Evolutionary conservation across 352 stramenopile species (phyloP), one percentile per base, ranked within the genome.

Genomic region (Pythium periplocum): DNA sequence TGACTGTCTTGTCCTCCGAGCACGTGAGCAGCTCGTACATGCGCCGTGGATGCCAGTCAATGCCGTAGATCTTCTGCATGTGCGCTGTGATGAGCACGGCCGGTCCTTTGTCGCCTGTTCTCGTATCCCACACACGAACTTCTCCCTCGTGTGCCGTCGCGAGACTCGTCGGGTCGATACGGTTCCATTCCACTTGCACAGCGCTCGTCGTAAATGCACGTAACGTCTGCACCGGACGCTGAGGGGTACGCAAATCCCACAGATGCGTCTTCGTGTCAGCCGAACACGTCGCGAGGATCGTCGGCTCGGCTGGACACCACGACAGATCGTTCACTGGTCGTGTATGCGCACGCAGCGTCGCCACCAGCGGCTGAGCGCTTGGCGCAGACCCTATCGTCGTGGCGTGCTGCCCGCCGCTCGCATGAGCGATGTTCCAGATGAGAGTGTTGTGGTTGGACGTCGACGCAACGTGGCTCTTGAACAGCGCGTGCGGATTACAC

Each of bases 1-100:
- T 90, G 55, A 94, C 81, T 2, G 71, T 90, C 64, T 88, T 87
- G 61, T 92, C 83, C 44, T 92, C 83, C 0, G 84, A 90, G 58
- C 82, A 93, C 51, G 84, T 94, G n/a, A 93, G 64, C 32, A 94
- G 64, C 51, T 94, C 81, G 34, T 92, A 73, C 68, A 75, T 69
- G 9, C 76, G 76, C 59, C 75, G 71, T 8, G 82, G 83, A 57
- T 91, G 82, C 84, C 84, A 94, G 57, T 92, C 82, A 4, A 94
- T 58, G 2, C 74, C 78, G 50, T 86, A 83, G 64, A 94, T 90
- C 57, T 86, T 87, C 43, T 94, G 83, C 77, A 90, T 87, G 54
- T 91, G 83, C 17, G 81, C 83, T 0, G 77, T 87, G 57, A 94
- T 88, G 33, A 77, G 59, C 39, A 71, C 75, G 9, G 68, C 73